Conservation (phyloP, 768 basidiomycete species). For the Boletus rex-veris region DNA sequence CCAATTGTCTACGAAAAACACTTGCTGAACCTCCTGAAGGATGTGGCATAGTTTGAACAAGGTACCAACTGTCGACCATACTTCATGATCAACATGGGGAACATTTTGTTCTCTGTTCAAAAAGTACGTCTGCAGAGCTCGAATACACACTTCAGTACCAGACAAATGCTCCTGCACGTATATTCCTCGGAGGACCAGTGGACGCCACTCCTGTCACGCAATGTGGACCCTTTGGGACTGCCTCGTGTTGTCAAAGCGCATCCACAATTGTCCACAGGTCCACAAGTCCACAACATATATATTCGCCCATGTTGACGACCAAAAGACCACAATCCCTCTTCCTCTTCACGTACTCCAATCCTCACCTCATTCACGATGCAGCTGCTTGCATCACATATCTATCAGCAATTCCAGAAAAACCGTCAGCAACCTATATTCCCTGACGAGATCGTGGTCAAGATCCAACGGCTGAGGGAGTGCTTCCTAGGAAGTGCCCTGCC, state of each 20-base stretch:
- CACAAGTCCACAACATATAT: conserved; percentile 18
- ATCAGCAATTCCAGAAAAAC: conserved; percentile 14
- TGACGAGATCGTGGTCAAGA: conserved; percentile 13
- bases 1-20: background rate
- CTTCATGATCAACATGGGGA: background rate
- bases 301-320: background rate
- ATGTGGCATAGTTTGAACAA: background rate
- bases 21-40: background rate
- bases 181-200: conserved; percentile 4
- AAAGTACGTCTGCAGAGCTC: background rate
- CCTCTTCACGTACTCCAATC: background rate
- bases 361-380: conserved; percentile 4
- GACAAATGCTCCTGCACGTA: background rate
- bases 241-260: conserved; percentile 29
- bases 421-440: conserved; percentile 4
- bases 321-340: background rate
- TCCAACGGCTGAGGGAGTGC: conserved; percentile 16
- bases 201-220: conserved; percentile 12
- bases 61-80: background rate
- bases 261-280: conserved; percentile 27
- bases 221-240: conserved; percentile 12
- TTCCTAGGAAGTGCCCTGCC: conserved; percentile 17
- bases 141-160: background rate
- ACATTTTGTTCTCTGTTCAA: background rate
- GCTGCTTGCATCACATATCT: background rate